A percentile compares a stretch with the other conserved stretches of the same genome.
Conservation (phyloP, 805 yeast genomes). For the Myxozyma udenii region DNA sequence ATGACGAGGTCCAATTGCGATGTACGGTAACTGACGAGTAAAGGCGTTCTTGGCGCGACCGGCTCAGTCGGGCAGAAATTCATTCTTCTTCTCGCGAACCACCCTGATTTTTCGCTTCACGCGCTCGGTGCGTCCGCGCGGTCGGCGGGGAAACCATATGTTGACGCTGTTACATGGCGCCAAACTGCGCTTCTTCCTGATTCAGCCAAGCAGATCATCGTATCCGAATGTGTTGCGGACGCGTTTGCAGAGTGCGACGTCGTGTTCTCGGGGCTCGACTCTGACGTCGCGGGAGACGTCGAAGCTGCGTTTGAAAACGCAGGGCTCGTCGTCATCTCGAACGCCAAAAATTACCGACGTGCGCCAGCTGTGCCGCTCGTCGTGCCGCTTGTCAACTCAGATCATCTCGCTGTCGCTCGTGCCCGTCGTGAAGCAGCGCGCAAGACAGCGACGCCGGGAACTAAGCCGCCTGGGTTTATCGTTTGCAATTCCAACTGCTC, state of each 20-base stretch:
- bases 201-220: slow-evolving; percentile 57
- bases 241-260: slow-evolving; percentile 85
- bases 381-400: slow-evolving; percentile 93
- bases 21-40: too few species aligned
- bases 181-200: slow-evolving; percentile 82
- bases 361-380: slow-evolving; percentile 82
- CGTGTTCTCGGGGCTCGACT: slow-evolving; percentile 91
- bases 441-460: slow-evolving; percentile 48
- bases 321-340: slow-evolving; percentile 83
- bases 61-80: slow-evolving; percentile 98
- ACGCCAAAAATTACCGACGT: slow-evolving; percentile 95
- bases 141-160: slow-evolving; percentile 86
- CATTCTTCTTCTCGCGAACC: slow-evolving; percentile 74
- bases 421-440: slow-evolving; percentile 48
- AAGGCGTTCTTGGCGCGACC: slow-evolving; percentile 95
- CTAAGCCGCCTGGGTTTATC: slow-evolving; percentile 74
- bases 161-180: slow-evolving; percentile 89
- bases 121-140: slow-evolving; percentile 90
- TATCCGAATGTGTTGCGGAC: slow-evolving; percentile 72
- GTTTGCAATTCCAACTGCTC: slow-evolving; percentile 97
- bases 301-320: slow-evolving; percentile 6
- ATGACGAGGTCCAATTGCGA: not conserved
- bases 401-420: slow-evolving; percentile 74
- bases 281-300: slow-evolving; percentile 88
- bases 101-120: slow-evolving; percentile 82